These are phyloP conservation scores for Sistotremastrum suecicum DNA, from an alignment of 768 basidiomycete genomes.

Conservation along the genomic window DNA sequence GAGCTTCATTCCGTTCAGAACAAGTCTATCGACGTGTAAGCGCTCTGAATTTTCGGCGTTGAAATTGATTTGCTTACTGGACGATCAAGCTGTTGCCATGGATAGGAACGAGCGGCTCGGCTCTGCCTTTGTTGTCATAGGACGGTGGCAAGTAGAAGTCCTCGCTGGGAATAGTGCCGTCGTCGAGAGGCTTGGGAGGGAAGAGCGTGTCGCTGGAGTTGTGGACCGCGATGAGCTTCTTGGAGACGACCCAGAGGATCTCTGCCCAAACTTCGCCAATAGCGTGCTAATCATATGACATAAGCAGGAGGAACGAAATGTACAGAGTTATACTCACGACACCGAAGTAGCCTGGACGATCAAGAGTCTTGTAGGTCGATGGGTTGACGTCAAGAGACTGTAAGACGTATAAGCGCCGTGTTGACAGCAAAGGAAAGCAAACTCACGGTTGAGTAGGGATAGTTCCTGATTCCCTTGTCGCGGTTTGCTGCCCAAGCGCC, in stretches of 20 bases:
- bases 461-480: conserved; percentile 71
- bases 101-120: conserved; percentile 62
- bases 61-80: conserved; percentile 30
- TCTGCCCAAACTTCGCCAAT: conserved; percentile 95
- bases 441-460: conserved; percentile 58
- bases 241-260: conserved; percentile 70
- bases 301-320: neutral
- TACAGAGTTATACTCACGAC: conserved; percentile 28
- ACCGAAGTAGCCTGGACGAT: conserved; percentile 89
- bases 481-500: conserved; percentile 90
- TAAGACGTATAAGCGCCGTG: neutral
- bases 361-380: conserved; percentile 86
- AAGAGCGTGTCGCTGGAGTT: conserved; percentile 68
- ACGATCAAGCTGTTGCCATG: conserved; percentile 81
- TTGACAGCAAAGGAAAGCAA: neutral
- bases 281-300: conserved; percentile 28
- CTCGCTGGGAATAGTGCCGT: conserved; percentile 50
- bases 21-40: conserved; percentile 32
- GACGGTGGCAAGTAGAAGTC: conserved; percentile 56
- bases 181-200: conserved; percentile 55
- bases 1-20: conserved; percentile 87
- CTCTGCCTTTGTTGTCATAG: conserved; percentile 23
- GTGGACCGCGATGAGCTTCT: conserved; percentile 65
- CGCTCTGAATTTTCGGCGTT: neutral
- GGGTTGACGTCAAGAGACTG: conserved; percentile 65